These are phyloP conservation scores for Zygosaccharomyces rouxii DNA, from an alignment of 805 yeast species.

Conservation along the genomic window DNA sequence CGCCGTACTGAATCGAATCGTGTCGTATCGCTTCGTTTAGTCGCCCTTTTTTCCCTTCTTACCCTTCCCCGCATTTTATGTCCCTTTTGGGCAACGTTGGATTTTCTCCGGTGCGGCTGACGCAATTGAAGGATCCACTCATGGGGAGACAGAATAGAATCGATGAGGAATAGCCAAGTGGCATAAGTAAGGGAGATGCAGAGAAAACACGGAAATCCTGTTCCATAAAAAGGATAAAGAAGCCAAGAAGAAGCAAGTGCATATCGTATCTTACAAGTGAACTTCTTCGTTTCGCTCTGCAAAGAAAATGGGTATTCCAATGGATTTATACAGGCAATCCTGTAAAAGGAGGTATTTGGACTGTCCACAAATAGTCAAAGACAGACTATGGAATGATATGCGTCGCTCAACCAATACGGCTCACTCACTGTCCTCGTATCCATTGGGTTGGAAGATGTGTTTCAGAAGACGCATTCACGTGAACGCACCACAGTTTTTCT, in stretches of 20 bases:
- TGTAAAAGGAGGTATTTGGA: neutral
- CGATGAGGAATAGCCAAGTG: too few relatives aligned
- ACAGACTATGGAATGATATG: neutral
- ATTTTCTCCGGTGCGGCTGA: too few relatives aligned
- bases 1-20: too few relatives aligned
- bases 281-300: neutral
- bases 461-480: conserved; percentile 6
- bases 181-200: too few relatives aligned
- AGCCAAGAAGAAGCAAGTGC: neutral
- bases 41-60: too few relatives aligned
- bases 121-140: too few relatives aligned
- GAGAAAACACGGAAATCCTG: too few relatives aligned
- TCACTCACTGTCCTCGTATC: neutral
- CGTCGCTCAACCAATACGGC: neutral
- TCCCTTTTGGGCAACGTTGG: too few relatives aligned
- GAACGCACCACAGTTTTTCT: neutral
- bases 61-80: too few relatives aligned
- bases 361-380: neutral
- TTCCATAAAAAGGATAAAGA: too few relatives aligned
- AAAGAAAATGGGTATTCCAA: conserved; percentile 14
- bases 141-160: too few relatives aligned
- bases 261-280: neutral
- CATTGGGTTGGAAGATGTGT: conserved; percentile 1
- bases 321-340: conserved; percentile 6
- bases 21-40: too few relatives aligned